These are phyloP conservation scores for Trametes polyzona DNA, from an alignment of 1,284 basidiomycete genomes.

Conservation along the genomic window DNA sequence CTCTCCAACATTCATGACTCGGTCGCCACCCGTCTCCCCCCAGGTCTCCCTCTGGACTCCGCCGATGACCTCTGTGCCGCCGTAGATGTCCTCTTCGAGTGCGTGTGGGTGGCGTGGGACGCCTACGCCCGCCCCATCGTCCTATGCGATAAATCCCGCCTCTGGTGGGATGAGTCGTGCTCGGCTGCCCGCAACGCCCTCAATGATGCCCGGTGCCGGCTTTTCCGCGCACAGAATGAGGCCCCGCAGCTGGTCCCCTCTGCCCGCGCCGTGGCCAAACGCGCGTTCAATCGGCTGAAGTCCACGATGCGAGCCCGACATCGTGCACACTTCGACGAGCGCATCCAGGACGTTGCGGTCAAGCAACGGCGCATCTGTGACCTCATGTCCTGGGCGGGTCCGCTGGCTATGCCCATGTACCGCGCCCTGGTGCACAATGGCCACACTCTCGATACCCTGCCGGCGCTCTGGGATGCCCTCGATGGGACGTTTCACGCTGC, in stretches of 20 bases:
- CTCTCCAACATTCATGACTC: background rate
- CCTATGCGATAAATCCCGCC: background rate
- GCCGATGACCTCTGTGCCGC: background rate
- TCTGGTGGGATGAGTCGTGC: constrained; percentile 5
- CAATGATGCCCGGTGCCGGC: background rate
- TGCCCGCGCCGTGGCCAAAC: background rate
- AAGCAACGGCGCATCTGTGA: constrained; percentile 11
- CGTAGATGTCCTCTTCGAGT: background rate
- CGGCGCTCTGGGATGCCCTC: constrained; percentile 4
- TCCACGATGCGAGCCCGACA: background rate
- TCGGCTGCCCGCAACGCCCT: background rate
- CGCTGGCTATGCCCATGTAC: constrained; percentile 6
- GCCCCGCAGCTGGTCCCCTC: background rate
- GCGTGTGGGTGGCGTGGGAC: background rate
- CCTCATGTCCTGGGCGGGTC: constrained; percentile 1
- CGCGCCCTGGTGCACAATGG: constrained; percentile 6
- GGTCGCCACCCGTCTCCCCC: background rate
- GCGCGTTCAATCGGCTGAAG: background rate
- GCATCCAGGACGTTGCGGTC: background rate
- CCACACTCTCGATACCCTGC: background rate
- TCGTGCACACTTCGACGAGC: constrained; percentile 1
- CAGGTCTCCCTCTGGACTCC: background rate
- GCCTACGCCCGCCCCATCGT: background rate
- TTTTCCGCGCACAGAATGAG: background rate
- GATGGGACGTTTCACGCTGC: constrained; percentile 3